These are phyloP conservation scores for Leishmania martiniquensis DNA, from an alignment of 208 protist genomes.

Conservation along the genomic window DNA sequence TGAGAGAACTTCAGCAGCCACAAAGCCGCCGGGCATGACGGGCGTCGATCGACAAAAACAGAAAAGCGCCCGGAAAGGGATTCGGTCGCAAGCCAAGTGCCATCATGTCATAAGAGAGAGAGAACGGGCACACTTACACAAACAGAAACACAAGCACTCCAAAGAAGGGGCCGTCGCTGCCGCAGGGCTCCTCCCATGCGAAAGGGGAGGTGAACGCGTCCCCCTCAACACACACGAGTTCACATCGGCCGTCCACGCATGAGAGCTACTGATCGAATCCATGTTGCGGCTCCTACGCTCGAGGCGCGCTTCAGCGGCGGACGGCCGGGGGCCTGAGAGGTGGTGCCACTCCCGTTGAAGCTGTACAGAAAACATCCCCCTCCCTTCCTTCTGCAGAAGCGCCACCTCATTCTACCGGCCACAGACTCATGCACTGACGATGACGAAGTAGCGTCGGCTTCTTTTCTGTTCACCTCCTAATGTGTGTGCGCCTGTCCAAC, in stretches of 20 bases:
- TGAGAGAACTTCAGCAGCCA: neutral
- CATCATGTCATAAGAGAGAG: neutral
- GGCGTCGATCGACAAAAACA: neutral
- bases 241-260: neutral
- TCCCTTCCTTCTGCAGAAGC: neutral
- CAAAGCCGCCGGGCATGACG: neutral
- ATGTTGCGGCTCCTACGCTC: neutral
- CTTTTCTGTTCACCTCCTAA: neutral
- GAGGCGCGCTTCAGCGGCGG: neutral
- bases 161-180: neutral
- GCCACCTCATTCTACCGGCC: neutral
- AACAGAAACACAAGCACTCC: too few relatives aligned
- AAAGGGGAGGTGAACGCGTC: neutral
- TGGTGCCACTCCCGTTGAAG: neutral
- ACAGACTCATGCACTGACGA: neutral
- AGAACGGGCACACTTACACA: too few relatives aligned
- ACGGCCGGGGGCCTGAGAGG: neutral
- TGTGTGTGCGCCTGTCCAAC: too few relatives aligned
- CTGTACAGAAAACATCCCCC: too few relatives aligned
- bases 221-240: neutral
- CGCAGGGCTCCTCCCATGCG: too few relatives aligned
- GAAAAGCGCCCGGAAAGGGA: neutral
- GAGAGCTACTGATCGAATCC: neutral
- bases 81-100: neutral
- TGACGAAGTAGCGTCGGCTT: neutral